phyloP scores from a whole-genome alignment of 495 filamentous ascomycete genomes.

The Xanthoparmelia taractica region DNA sequence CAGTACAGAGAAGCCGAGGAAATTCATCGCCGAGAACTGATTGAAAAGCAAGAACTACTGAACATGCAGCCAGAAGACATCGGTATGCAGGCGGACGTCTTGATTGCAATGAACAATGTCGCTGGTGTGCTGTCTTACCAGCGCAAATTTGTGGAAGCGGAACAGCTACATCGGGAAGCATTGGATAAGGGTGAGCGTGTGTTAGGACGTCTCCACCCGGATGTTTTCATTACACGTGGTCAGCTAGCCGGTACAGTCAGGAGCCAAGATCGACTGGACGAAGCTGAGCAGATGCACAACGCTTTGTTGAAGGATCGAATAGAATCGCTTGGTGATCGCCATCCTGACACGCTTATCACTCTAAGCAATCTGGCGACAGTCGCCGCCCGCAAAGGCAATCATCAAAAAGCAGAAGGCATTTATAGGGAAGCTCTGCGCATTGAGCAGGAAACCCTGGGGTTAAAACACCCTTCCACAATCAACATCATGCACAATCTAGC shows the following conservation, averaged over 20 bases:
- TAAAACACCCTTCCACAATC: conserved; percentile 25
- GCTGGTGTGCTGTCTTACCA: conserved; percentile 5
- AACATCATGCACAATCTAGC: conserved; percentile 20
- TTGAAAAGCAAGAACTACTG: neutral
- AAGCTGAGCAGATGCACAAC: conserved; percentile 18
- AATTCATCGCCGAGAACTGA: conserved; percentile 12
- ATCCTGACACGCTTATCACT: conserved; percentile 20
- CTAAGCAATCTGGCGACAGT: conserved; percentile 17
- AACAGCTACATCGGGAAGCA: conserved; percentile 4
- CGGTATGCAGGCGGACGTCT: neutral
- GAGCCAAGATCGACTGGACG: conserved; percentile 14
- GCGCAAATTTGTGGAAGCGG: conserved; percentile 7
- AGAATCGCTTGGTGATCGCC: conserved; percentile 15
- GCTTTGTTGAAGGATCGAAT: conserved; percentile 2
- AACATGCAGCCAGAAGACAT: neutral
- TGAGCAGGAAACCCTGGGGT: conserved; percentile 20
- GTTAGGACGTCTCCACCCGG: conserved; percentile 10
- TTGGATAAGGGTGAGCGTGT: neutral
- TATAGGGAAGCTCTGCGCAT: conserved; percentile 22
- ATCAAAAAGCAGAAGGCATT: conserved; percentile 21
- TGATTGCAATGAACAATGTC: conserved; percentile 7
- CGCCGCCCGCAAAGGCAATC: conserved; percentile 5
- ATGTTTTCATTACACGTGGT: neutral
- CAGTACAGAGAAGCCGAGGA: conserved; percentile 25
- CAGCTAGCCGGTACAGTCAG: conserved; percentile 10